Base-by-base conservation (phyloP, 2,329 filamentous ascomycete species). In the Penicillium thymicola region DNA sequence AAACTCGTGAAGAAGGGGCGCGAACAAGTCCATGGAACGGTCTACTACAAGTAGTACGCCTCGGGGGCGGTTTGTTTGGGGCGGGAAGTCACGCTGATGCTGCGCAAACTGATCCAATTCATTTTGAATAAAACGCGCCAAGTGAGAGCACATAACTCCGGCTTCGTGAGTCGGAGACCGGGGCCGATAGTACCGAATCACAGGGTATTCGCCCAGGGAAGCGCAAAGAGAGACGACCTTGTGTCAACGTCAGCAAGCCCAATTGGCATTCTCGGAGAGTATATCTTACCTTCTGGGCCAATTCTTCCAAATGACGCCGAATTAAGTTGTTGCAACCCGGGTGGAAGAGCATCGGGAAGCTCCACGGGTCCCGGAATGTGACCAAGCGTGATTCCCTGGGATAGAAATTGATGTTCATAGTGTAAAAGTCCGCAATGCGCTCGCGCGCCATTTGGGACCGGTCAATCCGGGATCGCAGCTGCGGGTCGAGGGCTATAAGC, bases 281-380 rank as follows among this genome's bases (percentile, higher is more conserved):
- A n/a, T 9, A 36, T 14, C 65, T 40, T 72, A 95, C 92, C 85
- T 93, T 97, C 73, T 96, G 90, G 28, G 94, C 91, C 54, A 97
- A 77, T 38, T 84, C 82, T 69, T 92, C 87, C 82, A 99, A 86
- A 71, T 99, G 93, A 54, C 84, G 82, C 47, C 87, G 85, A 40
- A 99, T 88, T 42, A 97, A 78, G 62, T 85, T 82, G 73, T 96
- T 96, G 76, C 94, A 97, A 52, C 83, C 85, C 1, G 93, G 93
- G 71, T 99, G 93, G 76, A 89, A 99, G 57, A 99, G 81, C 50
- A 92, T 83, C 0, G 92, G 92, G 69, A 99, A 99, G 76, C 93
- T 97, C 87, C 89, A 96, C 1, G 94, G 93, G 71, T 99, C 93
- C 70, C 89, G 82, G 68, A 99, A 97, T 0, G 91, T 96, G 66